phyloP scores from a whole-genome alignment of 1,284 basidiomycete species.

The Malassezia psittaci region DNA sequence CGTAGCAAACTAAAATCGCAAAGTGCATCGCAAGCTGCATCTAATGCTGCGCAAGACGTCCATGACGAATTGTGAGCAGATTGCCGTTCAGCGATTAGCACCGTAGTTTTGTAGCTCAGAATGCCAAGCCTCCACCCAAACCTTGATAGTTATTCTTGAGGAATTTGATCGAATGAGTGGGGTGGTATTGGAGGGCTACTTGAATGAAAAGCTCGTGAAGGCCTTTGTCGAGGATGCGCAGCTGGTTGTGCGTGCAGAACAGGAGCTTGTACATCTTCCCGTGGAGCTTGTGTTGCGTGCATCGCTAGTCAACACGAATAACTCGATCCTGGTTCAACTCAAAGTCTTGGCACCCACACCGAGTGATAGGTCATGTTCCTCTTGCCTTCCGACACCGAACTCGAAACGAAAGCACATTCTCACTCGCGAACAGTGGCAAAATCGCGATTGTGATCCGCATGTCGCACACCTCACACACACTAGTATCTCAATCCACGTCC shows the following conservation, averaged over 20 bases:
- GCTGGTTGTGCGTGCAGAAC: background rate
- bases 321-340: background rate
- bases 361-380: too few relatives aligned
- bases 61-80: background rate
- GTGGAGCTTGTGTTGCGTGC: slow-evolving; percentile 11
- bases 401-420: background rate
- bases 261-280: background rate
- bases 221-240: background rate
- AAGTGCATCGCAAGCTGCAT: too few relatives aligned
- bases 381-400: background rate
- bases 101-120: background rate
- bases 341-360: slow-evolving; percentile 6
- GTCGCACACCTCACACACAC: background rate
- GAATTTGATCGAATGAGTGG: too few relatives aligned
- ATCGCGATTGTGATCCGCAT: slow-evolving; percentile 18
- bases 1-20: background rate
- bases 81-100: background rate
- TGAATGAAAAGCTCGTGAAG: background rate
- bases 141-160: too few relatives aligned
- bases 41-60: background rate
- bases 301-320: background rate
- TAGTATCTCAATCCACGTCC: slow-evolving; percentile 2
- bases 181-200: too few relatives aligned
- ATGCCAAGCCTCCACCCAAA: background rate
- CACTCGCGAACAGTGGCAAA: slow-evolving; percentile 1